These are phyloP conservation scores for Radiomyces spectabilis DNA, from an alignment of 192 early-diverging fungal genomes.

Conservation along the genomic window DNA sequence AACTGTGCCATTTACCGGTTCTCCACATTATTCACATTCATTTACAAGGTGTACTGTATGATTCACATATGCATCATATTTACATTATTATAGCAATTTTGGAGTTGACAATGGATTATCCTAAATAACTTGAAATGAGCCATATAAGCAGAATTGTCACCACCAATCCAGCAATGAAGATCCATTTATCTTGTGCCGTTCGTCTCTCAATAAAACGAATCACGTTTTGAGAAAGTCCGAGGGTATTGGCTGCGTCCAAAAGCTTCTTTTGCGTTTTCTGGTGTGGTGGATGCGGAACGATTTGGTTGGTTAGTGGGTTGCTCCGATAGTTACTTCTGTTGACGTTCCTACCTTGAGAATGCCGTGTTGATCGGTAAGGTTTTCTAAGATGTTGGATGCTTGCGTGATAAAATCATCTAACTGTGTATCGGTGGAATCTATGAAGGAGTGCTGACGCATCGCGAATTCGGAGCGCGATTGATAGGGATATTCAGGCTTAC, in stretches of 20 bases:
- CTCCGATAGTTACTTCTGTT: background rate
- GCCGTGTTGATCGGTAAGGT: slow-evolving; percentile 48
- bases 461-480: slow-evolving; percentile 33
- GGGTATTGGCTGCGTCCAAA: slow-evolving; percentile 47
- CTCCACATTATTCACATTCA: too few species aligned
- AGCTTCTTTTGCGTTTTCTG: slow-evolving; percentile 51
- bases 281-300: background rate
- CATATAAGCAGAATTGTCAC: slow-evolving; percentile 44
- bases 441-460: slow-evolving; percentile 37
- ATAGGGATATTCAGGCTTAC: slow-evolving; percentile 36
- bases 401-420: slow-evolving; percentile 49
- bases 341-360: slow-evolving; percentile 40
- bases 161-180: slow-evolving; percentile 44
- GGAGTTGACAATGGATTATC: slow-evolving; percentile 9
- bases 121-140: slow-evolving; percentile 47
- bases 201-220: slow-evolving; percentile 52
- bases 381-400: slow-evolving; percentile 37
- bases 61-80: too few species aligned
- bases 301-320: background rate
- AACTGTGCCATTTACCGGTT: too few species aligned
- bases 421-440: slow-evolving; percentile 34
- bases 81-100: background rate
- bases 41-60: too few species aligned
- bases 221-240: slow-evolving; percentile 50
- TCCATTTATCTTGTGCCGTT: slow-evolving; percentile 51